Evolutionary conservation across 257 asterid species (phyloP), one percentile per base, ranked within the genome.

Genomic region (Avicennia marina): DNA sequence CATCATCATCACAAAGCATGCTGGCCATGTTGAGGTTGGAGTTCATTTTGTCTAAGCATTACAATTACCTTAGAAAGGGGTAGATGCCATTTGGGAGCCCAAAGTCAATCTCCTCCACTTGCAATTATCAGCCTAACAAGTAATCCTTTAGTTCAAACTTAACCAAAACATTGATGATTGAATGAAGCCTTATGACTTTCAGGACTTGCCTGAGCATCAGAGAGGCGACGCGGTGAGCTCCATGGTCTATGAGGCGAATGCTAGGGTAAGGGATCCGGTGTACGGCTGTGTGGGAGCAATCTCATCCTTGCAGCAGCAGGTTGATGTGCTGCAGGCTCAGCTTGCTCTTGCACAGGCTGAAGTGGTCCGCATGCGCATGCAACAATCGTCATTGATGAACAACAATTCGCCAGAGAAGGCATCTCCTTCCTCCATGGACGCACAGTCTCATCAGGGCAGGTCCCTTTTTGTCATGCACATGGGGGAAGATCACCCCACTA

Each of bases 211-310:
- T 0, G 88, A 80, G 70, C 74, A 83, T 31, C 83, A 80, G 27
- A 61, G 93, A 11, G 86, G 81, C 4, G 93, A 83, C 21, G 88
- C 93, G 0, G 88, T 80, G 39, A 80, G 83, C 44, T 71, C 88
- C 11, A 83, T 83, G 83, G 88, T 80, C 4, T 83, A 83, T 54
- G 93, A 83, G 44, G 93, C 93, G 1, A 78, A 83, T 5, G 93
- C 93, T 0, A 67, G 88, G 22, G 70, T 83, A 3, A 65, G 88
- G 17, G 93, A 83, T 73, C 93, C 93, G 0, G 80, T 83, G 2
- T 83, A 83, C 33, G 93, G 88, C 7, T 83, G 88, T n/a, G 93
- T 83, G 13, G 84, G 86, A 3, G 86, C 85, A 0, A 80, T 83
- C 34, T 83, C 88, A 6, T 75, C 88, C 6, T 56, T 83, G 25